These are phyloP conservation scores for Fusarium sp. DNA, from an alignment of 2,329 filamentous ascomycete species.

Conservation along the genomic window DNA sequence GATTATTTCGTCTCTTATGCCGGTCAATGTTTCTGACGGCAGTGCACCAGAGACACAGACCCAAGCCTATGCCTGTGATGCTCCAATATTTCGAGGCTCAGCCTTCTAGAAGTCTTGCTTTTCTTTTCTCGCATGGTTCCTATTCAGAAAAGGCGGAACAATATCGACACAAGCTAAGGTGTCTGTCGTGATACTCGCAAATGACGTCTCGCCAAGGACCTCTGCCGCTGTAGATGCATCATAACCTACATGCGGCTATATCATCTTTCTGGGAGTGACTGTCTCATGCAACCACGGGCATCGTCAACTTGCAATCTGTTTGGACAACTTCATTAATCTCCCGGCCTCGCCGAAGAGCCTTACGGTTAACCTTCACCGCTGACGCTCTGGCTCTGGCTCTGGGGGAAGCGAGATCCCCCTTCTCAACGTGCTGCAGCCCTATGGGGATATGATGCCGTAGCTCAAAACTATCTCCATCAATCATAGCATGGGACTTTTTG, in stretches of 20 bases:
- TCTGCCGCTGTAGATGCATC: slow-evolving; percentile 2
- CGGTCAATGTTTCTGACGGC: not conserved
- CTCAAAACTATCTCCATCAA: not conserved
- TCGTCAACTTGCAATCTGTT: slow-evolving; percentile 24
- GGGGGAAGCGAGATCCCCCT: slow-evolving; percentile 26
- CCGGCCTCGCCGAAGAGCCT: slow-evolving; percentile 42
- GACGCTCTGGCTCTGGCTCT: not conserved
- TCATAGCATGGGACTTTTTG: not conserved
- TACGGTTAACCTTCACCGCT: slow-evolving; percentile 45
- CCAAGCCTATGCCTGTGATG: not conserved
- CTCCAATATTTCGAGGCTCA: slow-evolving; percentile 1
- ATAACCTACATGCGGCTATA: slow-evolving; percentile 21
- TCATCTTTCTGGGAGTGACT: slow-evolving; percentile 4
- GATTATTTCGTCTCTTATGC: not conserved
- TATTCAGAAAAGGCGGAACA: too few species aligned
- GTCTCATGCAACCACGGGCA: slow-evolving; percentile 30
- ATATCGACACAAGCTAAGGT: not conserved
- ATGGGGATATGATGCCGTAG: slow-evolving; percentile 15
- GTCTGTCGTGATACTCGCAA: not conserved
- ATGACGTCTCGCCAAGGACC: slow-evolving; percentile 9
- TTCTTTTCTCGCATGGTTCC: not conserved
- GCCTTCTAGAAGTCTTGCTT: not conserved
- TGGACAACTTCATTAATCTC: slow-evolving; percentile 21
- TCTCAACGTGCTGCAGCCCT: slow-evolving; percentile 42
- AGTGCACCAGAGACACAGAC: not conserved